phyloP scores from a whole-genome alignment of 768 basidiomycete species.

The Lactarius hengduanensis region DNA sequence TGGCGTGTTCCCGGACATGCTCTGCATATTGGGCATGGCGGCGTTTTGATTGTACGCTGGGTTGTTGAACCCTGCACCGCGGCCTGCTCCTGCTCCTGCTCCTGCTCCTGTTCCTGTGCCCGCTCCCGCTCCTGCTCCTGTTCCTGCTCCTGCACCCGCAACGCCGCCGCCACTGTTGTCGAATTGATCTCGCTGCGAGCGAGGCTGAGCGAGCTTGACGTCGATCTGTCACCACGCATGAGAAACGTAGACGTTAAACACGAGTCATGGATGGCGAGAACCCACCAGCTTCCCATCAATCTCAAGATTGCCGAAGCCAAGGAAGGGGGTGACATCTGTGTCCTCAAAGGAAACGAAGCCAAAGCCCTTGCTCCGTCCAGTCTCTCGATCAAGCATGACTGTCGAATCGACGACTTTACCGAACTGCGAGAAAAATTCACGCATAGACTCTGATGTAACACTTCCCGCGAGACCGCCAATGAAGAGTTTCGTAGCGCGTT shows the following conservation, averaged over 20 bases:
- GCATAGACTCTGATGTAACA: constrained; percentile 90
- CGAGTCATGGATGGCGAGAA: constrained; percentile 15
- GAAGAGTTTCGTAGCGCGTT: constrained; percentile 88
- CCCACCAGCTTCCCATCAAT: constrained; percentile 91
- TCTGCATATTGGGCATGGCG: constrained; percentile 30
- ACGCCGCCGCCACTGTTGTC: constrained; percentile 20
- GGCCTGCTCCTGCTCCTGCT: constrained; percentile 20
- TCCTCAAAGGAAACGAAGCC: constrained; percentile 96
- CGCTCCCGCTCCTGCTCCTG: neutral
- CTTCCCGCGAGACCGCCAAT: constrained; percentile 89
- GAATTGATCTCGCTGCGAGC: constrained; percentile 65
- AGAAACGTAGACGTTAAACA: constrained; percentile 3
- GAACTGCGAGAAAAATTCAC: constrained; percentile 87
- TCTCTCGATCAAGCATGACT: constrained; percentile 96
- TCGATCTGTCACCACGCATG: constrained; percentile 65
- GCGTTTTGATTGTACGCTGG: constrained; percentile 41
- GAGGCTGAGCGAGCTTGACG: constrained; percentile 91
- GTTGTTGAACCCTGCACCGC: constrained; percentile 36
- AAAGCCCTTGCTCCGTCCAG: constrained; percentile 91
- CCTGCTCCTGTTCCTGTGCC: neutral
- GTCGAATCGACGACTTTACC: constrained; percentile 96
- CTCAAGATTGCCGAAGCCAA: constrained; percentile 80
- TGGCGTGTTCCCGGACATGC: constrained; percentile 40
- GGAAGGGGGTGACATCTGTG: constrained; percentile 79
- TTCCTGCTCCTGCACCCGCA: neutral